phyloP scores from a whole-genome alignment of 2,329 filamentous ascomycete species.

The Phoma herbarum region DNA sequence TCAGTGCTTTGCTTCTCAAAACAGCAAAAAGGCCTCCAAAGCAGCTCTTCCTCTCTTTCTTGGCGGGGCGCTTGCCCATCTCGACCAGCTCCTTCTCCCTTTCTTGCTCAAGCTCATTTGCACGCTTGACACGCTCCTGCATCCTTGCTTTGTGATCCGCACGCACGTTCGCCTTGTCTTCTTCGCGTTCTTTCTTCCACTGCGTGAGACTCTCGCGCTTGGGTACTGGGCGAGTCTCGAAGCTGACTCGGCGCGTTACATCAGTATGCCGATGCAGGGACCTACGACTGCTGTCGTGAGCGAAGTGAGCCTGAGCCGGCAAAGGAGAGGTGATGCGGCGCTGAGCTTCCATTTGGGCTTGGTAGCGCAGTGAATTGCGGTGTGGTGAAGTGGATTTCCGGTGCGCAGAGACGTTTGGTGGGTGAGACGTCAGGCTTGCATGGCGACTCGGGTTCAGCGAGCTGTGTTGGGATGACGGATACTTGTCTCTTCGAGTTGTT shows the following conservation, averaged over 20 bases:
- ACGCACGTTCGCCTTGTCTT: slow-evolving; percentile 14
- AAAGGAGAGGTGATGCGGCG: slow-evolving; percentile 11
- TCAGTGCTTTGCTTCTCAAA: slow-evolving; percentile 6
- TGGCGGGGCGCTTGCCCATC: slow-evolving; percentile 20
- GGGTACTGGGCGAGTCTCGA: slow-evolving; percentile 22
- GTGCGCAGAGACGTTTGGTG: not conserved
- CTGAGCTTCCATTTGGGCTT: slow-evolving; percentile 6
- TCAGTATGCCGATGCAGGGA: slow-evolving; percentile 2
- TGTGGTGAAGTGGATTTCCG: slow-evolving; percentile 5
- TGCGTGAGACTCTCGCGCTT: slow-evolving; percentile 31
- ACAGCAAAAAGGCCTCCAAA: slow-evolving; percentile 13
- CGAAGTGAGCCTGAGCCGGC: not conserved
- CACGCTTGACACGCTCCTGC: slow-evolving; percentile 37
- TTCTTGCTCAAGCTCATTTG: slow-evolving; percentile 41
- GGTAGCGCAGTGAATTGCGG: slow-evolving; percentile 6
- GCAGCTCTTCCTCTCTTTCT: slow-evolving; percentile 12
- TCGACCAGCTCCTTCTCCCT: slow-evolving; percentile 33
- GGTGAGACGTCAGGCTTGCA: slow-evolving; percentile 20
- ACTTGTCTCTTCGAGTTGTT: not conserved
- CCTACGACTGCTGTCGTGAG: not conserved
- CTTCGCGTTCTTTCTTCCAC: slow-evolving; percentile 40
- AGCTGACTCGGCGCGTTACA: slow-evolving; percentile 7
- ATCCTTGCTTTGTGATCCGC: slow-evolving; percentile 29
- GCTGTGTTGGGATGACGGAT: not conserved
- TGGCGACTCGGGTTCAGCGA: slow-evolving; percentile 9